phyloP scores from a whole-genome alignment of 2,329 filamentous ascomycete species.

The Myrmaecium sp. region DNA sequence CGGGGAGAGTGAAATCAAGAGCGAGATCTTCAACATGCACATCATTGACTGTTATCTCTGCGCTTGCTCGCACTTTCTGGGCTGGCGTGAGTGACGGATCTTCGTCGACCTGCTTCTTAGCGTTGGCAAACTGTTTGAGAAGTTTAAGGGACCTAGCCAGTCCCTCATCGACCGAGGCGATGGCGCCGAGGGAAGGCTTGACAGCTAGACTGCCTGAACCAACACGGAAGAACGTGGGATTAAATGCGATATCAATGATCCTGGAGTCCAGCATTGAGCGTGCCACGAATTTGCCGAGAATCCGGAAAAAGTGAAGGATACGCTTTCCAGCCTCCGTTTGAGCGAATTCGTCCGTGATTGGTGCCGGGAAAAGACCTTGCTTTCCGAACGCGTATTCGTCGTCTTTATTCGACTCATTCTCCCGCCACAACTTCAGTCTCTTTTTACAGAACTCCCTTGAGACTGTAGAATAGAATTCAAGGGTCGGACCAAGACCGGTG shows the following conservation, averaged over 20 bases:
- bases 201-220: constrained; percentile 53
- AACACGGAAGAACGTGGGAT: constrained; percentile 93
- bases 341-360: constrained; percentile 65
- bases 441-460: constrained; percentile 96
- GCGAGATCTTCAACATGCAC: constrained; percentile 72
- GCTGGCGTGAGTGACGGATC: constrained; percentile 46
- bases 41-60: constrained; percentile 56
- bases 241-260: constrained; percentile 95
- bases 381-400: constrained; percentile 75
- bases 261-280: constrained; percentile 96
- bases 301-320: constrained; percentile 74
- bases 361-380: constrained; percentile 78
- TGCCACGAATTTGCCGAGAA: constrained; percentile 92
- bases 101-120: constrained; percentile 68
- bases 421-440: constrained; percentile 91
- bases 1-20: constrained; percentile 87
- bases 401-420: constrained; percentile 56
- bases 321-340: constrained; percentile 66
- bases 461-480: constrained; percentile 96
- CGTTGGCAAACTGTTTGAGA: constrained; percentile 70
- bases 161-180: constrained; percentile 76
- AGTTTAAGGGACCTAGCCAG: constrained; percentile 72
- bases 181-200: constrained; percentile 69
- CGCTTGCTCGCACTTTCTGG: constrained; percentile 54
- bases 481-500: constrained; percentile 82